Conservation (phyloP, 371 early-diverging fungal species). For the Saksenaea vasiformis region DNA sequence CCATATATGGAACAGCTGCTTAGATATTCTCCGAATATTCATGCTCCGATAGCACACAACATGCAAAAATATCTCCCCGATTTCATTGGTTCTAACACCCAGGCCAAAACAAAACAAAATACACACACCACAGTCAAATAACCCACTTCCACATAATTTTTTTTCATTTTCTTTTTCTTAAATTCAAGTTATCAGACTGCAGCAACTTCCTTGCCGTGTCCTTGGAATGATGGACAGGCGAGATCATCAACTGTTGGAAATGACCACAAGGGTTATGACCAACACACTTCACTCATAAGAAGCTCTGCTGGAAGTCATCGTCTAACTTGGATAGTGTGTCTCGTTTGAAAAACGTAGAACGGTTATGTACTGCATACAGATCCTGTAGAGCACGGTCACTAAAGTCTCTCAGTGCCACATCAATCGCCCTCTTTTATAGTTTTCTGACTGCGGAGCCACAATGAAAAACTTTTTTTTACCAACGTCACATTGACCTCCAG, state of each 20-base stretch:
- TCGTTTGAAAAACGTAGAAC: slow-evolving; percentile 53
- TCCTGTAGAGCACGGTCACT: slow-evolving; percentile 59
- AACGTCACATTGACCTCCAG: not conserved
- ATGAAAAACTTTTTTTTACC: not conserved
- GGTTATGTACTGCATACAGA: slow-evolving; percentile 56
- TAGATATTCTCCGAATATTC: not conserved
- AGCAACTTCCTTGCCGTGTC: slow-evolving; percentile 44
- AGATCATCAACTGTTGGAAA: slow-evolving; percentile 40
- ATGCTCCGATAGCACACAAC: not conserved
- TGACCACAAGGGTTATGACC: slow-evolving; percentile 19
- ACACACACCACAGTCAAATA: not conserved
- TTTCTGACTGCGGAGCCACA: slow-evolving; percentile 8
- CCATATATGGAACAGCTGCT: not conserved
- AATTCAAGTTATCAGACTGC: slow-evolving; percentile 36
- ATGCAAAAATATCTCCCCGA: too few species aligned
- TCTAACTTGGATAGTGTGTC: slow-evolving; percentile 47
- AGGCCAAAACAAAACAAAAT: too few species aligned
- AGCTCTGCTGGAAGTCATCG: slow-evolving; percentile 45
- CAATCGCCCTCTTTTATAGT: slow-evolving; percentile 29
- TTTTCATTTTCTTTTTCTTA: slow-evolving; percentile 21
- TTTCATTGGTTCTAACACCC: not conserved
- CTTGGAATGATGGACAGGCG: slow-evolving; percentile 39
- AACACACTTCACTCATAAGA: slow-evolving; percentile 52
- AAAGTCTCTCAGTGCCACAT: slow-evolving; percentile 28
- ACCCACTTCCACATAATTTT: not conserved